phyloP scores from a whole-genome alignment of 768 basidiomycete genomes.

The Tremella fuciformis region DNA sequence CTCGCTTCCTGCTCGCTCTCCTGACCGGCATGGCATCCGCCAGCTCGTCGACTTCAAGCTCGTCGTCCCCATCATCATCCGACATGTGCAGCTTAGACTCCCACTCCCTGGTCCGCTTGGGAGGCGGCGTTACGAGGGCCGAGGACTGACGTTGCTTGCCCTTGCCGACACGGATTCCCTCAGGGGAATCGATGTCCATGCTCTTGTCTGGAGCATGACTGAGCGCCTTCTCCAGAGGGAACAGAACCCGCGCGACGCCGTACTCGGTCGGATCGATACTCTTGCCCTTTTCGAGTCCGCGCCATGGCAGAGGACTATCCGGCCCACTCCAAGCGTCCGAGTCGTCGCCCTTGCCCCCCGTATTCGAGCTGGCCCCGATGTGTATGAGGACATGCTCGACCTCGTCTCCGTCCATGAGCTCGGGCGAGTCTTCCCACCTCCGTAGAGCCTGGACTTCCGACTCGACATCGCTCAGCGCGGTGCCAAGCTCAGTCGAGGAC shows the following conservation, averaged over 20 bases:
- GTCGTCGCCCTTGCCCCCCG: neutral
- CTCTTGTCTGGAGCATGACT: neutral
- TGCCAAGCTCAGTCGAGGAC: neutral
- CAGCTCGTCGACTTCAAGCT: neutral
- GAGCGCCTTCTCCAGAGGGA: neutral
- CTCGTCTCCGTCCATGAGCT: neutral
- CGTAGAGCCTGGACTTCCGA: neutral
- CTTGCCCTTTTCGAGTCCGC: constrained; percentile 1
- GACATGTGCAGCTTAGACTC: too few relatives aligned
- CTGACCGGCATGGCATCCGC: neutral
- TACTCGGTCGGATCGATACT: constrained; percentile 4
- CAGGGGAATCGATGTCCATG: neutral
- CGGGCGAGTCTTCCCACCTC: neutral
- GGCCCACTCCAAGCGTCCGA: neutral
- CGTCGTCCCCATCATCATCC: constrained; percentile 1
- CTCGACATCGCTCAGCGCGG: neutral
- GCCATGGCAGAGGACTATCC: neutral
- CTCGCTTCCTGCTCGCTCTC: neutral
- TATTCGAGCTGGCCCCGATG: neutral
- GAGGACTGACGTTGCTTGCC: too few relatives aligned
- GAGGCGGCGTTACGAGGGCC: too few relatives aligned
- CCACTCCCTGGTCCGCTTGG: too few relatives aligned
- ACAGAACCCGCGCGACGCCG: neutral
- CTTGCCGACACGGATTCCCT: too few relatives aligned
- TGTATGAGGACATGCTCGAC: neutral